Base-by-base conservation (phyloP, 768 basidiomycete genomes). In the Mycena venus region DNA sequence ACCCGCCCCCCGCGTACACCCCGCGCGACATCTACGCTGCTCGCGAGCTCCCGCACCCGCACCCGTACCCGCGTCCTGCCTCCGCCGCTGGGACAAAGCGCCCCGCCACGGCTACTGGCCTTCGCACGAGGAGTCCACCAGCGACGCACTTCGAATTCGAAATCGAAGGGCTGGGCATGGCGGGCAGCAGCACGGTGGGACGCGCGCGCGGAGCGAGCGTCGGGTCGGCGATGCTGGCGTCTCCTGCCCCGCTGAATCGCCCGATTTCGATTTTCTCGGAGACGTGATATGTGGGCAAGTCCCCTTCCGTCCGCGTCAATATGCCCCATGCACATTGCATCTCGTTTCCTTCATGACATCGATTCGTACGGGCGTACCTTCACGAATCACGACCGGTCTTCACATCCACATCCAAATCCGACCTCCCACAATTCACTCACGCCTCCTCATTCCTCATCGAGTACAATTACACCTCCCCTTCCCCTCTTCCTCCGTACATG, bases 1-100 rank as follows among this genome's bases (percentile, higher is more conserved):
- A n/a, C 19, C 68, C 64, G 56, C 73, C 73, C 14, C 73, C 73
- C 3, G 68, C 68, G 29, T 74, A 74, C 58, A 74, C 49, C 36
- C 73, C 73, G 36, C 63, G 67, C 63, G 68, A 69, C 34, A 51
- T 69, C 15, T 74, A 74, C 62, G 58, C 36, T 10, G 31, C 31
- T 1, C n/a, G 21, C 21, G 63, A 47, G 56, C 53, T 53, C 1
- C 59, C 27, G n/a, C n/a, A n/a, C n/a, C n/a, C n/a, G n/a, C n/a
- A n/a, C n/a, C n/a, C n/a, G n/a, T n/a, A n/a, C n/a, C n/a, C n/a
- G 11, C 72, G 60, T 11, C 72, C 61, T 2, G 51, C 60, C 36
- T 63, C 72, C 21, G 65, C 72, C 3, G 34, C 44, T 10, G 44
- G 56, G 12, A 73, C 19, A 3, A 67, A 11, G 47, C 53, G 62